Conservation (phyloP, 129 eudicot genomes). For the Artemisia argyi region DNA sequence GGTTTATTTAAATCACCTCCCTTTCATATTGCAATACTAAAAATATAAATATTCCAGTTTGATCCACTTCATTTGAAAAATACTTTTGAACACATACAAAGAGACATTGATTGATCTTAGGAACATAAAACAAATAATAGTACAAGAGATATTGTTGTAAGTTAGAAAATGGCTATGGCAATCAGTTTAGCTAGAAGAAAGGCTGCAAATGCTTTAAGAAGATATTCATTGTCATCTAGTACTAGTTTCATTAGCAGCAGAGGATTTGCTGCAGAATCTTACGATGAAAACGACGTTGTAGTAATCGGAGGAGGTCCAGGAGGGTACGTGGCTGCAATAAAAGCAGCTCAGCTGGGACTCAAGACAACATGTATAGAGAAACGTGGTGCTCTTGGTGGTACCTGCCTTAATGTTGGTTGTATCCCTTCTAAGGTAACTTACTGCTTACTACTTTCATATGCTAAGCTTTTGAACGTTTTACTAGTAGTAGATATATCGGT, state of each 20-base stretch:
- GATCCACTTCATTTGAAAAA: background rate
- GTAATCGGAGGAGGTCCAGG: conserved; percentile 92
- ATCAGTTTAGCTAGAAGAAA: conserved; percentile 50
- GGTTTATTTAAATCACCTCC: background rate
- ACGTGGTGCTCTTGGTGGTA: conserved; percentile 87
- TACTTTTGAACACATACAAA: no score
- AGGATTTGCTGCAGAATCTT: conserved; percentile 45
- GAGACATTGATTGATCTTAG: no score
- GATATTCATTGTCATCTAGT: conserved; percentile 29
- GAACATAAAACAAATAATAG: no score
- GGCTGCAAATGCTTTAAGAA: conserved; percentile 18
- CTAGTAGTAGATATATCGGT: no score
- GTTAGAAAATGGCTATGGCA: conserved; percentile 57
- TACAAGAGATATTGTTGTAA: background rate
- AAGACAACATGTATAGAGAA: conserved; percentile 89
- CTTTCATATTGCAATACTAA: no score
- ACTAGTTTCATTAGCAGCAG: conserved; percentile 29
- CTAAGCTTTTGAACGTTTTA: no score
- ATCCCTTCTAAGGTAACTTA: conserved; percentile 43
- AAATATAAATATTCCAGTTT: background rate
- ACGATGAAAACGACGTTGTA: conserved; percentile 81
- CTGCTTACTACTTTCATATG: no score
- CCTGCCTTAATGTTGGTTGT: conserved; percentile 92
- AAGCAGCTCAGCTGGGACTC: conserved; percentile 90
- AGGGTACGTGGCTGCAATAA: conserved; percentile 88